A percentile compares a stretch with the other conserved stretches of the same genome.
Evolutionary conservation across 805 yeast species (phyloP).

Genomic region (Candida anglica): DNA sequence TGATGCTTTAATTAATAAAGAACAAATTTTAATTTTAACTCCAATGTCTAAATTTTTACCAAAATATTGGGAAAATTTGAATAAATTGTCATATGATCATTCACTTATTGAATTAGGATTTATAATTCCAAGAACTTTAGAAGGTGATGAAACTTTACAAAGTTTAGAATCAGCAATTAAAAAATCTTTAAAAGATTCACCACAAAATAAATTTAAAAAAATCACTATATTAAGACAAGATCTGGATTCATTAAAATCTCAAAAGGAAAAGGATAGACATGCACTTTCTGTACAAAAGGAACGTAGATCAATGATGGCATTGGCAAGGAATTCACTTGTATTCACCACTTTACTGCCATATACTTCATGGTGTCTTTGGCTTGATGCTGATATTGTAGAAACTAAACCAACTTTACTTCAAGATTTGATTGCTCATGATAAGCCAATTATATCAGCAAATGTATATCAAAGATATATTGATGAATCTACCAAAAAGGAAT

Average conservation of each 20-base stretch:
- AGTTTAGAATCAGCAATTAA: conserved; percentile 74
- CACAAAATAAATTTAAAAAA: conserved; percentile 61
- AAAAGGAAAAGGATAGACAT: conserved; percentile 85
- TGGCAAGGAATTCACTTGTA: conserved; percentile 87
- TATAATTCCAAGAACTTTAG: conserved; percentile 76
- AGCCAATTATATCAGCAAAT: conserved; percentile 87
- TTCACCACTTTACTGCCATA: conserved; percentile 86
- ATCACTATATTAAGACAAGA: conserved; percentile 91
- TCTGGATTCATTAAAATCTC: conserved; percentile 67
- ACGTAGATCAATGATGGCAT: conserved; percentile 86
- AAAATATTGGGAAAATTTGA: conserved; percentile 83
- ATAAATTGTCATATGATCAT: conserved; percentile 76
- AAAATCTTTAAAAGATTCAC: conserved; percentile 23
- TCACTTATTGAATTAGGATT: conserved; percentile 84
- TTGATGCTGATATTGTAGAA: conserved; percentile 92
- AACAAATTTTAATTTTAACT: conserved; percentile 79
- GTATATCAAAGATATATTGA: conserved; percentile 82
- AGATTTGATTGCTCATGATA: conserved; percentile 81
- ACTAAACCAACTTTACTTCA: conserved; percentile 80
- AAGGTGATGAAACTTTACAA: conserved; percentile 78
- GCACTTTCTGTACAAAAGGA: conserved; percentile 82
- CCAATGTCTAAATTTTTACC: conserved; percentile 87
- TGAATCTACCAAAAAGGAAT: conserved; percentile 48
- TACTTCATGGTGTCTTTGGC: conserved; percentile 95
- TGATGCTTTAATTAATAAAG: conserved; percentile 69